Conservation (phyloP, 2,329 filamentous ascomycete genomes). For the Nothopassalora personata region DNA sequence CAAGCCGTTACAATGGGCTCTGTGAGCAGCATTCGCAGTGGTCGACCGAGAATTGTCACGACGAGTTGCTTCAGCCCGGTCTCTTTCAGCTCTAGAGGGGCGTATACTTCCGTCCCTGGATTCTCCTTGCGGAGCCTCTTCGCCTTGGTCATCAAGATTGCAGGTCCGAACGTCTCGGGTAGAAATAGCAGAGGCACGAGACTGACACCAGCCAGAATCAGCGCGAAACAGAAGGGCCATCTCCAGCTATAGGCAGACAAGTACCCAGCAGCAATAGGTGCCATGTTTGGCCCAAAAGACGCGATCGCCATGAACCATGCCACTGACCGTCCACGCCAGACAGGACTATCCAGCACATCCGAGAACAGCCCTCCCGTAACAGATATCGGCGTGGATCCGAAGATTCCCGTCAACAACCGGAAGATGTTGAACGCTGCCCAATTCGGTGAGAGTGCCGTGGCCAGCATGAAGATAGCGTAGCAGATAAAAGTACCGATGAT, state of each 20-base stretch:
- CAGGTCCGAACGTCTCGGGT: slow-evolving; percentile 43
- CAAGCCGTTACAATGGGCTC: slow-evolving; percentile 66
- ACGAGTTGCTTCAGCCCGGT: slow-evolving; percentile 54
- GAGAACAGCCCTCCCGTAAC: slow-evolving; percentile 17
- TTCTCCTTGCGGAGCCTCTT: slow-evolving; percentile 51
- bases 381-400: slow-evolving; percentile 16
- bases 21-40: slow-evolving; percentile 61
- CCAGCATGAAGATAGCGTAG: slow-evolving; percentile 35
- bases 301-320: slow-evolving; percentile 18
- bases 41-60: slow-evolving; percentile 62
- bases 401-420: slow-evolving; percentile 12
- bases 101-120: slow-evolving; percentile 46
- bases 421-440: slow-evolving; percentile 15
- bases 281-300: slow-evolving; percentile 10
- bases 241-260: slow-evolving; percentile 12
- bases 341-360: slow-evolving; percentile 13
- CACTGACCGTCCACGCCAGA: slow-evolving; percentile 12
- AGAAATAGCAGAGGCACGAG: slow-evolving; percentile 12
- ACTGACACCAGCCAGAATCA: slow-evolving; percentile 12
- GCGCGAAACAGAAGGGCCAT: slow-evolving; percentile 17
- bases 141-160: slow-evolving; percentile 42
- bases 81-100: slow-evolving; percentile 58
- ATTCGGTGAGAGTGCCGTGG: slow-evolving; percentile 37
- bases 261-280: slow-evolving; percentile 12
- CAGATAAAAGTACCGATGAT: slow-evolving; percentile 12